A percentile compares a stretch with the other conserved stretches of the same genome.
phyloP scores from a whole-genome alignment of 2,329 filamentous ascomycete genomes.

The Emmonsia crescens region DNA sequence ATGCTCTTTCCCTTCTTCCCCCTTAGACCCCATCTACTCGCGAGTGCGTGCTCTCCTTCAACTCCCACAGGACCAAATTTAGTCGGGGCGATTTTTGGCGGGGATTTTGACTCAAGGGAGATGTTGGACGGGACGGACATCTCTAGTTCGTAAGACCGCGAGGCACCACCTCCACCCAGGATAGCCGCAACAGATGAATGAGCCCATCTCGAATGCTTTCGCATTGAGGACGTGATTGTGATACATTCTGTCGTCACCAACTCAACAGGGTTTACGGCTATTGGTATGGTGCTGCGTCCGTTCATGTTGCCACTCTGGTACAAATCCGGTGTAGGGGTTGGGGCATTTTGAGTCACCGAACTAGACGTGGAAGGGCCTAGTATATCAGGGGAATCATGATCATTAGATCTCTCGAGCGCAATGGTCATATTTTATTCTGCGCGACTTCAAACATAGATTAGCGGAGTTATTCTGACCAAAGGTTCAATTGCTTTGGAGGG shows the following conservation, averaged over 20 bases:
- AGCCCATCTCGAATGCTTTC: constrained; percentile 91
- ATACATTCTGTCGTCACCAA: constrained; percentile 98
- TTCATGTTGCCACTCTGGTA: not conserved
- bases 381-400: not conserved
- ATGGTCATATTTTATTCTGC: constrained; percentile 5
- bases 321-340: not conserved
- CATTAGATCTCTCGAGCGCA: not conserved
- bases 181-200: constrained; percentile 96
- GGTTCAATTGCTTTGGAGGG: not conserved
- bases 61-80: constrained; percentile 14
- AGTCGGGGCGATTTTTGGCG: constrained; percentile 14
- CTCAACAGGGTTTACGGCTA: constrained; percentile 82
- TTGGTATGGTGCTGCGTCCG: constrained; percentile 23
- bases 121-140: constrained; percentile 27
- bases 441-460: not conserved
- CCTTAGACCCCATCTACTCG: constrained; percentile 82
- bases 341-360: not conserved
- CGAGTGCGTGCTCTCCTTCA: constrained; percentile 42
- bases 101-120: constrained; percentile 12
- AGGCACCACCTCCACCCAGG: constrained; percentile 56
- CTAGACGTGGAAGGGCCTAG: not conserved
- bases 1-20: constrained; percentile 95
- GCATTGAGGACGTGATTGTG: constrained; percentile 93
- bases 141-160: constrained; percentile 37
- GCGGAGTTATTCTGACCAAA: not conserved